Evolutionary conservation across 495 filamentous ascomycete genomes (phyloP), one percentile per base, ranked within the genome.

Genomic region (Aspergillus nanangensis): DNA sequence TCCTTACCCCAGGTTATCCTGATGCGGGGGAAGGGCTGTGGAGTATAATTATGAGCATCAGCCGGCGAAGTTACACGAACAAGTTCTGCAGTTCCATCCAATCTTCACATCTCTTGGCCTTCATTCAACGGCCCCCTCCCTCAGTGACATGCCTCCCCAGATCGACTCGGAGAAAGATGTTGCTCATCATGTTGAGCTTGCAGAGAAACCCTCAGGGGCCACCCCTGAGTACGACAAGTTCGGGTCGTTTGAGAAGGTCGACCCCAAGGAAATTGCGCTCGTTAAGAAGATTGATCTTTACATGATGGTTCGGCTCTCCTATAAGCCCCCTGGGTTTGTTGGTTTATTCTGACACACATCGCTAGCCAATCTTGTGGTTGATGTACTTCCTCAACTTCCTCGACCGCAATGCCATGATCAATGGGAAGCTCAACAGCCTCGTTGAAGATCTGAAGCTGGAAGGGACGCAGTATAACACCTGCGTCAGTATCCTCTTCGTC

Each of bases 401-500:
- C 17, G 77, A 79, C 45, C 61, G 77, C 21, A 78, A 76, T 47
- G 56, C 53, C 20, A 57, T 63, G 23, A 56, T 56, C 20, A 48
- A 53, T 25, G 56, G 53, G 13, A 60, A 60, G 31, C 58, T 78
- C 13, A 57, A 67, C 34, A 61, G 62, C n/a, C 50, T 77, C 0
- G 58, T 65, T 13, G 51, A 70, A 24, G 66, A 77, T 42, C 51
- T 79, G 3, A 57, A 62, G 8, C 52, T 80, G 18, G 40, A 58
- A 8, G 67, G 66, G 15, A 61, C 63, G 11, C 56, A 79, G 49
- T 79, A 75, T 52, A 72, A 83, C 50, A 68, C 76, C 5, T 72
- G 69, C 35, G 73, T 76, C 24, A 76, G 71, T 51, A 78, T 80
- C 56, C 59, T 81, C 15, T 80, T 81, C 47, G 76, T 80, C 19